Conservation (phyloP, 2,329 filamentous ascomycete genomes). For the Diaporthe capsici region DNA sequence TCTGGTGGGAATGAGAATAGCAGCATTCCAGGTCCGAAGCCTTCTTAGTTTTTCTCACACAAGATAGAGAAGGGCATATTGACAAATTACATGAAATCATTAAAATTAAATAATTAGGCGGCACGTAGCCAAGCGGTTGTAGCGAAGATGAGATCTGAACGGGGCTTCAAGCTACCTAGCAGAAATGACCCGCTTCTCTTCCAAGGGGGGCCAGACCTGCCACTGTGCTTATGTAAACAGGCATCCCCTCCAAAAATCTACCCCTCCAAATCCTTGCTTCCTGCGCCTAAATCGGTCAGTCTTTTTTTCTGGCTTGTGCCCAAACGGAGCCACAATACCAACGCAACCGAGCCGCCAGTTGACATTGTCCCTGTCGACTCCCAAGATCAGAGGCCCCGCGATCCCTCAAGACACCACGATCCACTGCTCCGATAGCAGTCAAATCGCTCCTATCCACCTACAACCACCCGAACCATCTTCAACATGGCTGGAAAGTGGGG, state of each 20-base stretch:
- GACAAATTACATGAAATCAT: too few species aligned
- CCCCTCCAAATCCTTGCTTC: slow-evolving; percentile 32
- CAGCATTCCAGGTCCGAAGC: not conserved
- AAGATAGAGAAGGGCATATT: not conserved
- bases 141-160: not conserved
- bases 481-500: slow-evolving; percentile 42
- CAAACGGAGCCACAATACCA: slow-evolving; percentile 31
- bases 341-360: slow-evolving; percentile 23
- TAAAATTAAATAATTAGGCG: not conserved
- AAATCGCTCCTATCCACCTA: not conserved
- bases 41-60: not conserved
- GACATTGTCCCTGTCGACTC: slow-evolving; percentile 23
- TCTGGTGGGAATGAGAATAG: not conserved
- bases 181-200: not conserved
- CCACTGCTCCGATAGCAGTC: not conserved
- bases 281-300: slow-evolving; percentile 29
- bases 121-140: not conserved
- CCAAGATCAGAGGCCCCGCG: not conserved
- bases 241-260: slow-evolving; percentile 22
- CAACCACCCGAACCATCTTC: not conserved
- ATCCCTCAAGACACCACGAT: not conserved
- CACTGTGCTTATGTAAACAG: slow-evolving; percentile 20
- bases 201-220: not conserved
- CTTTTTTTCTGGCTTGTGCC: slow-evolving; percentile 32
- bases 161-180: not conserved